These are phyloP conservation scores for Scheffersomyces segobiensis DNA, from an alignment of 1,139 yeast species.

Conservation along the genomic window DNA sequence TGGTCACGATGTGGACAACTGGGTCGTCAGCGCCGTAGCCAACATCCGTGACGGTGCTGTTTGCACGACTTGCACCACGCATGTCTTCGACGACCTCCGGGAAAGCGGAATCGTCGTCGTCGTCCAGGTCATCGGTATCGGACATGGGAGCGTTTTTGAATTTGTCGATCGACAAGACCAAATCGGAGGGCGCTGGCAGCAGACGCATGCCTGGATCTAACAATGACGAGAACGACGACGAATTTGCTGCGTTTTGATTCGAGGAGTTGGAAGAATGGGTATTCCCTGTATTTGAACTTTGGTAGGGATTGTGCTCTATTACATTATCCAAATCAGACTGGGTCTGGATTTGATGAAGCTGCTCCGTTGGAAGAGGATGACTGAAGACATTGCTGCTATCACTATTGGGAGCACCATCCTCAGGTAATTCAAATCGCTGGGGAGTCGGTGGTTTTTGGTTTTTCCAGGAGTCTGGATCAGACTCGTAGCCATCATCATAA, in stretches of 20 bases:
- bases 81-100: not conserved
- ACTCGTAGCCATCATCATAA: slow-evolving; percentile 31
- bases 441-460: slow-evolving; percentile 4
- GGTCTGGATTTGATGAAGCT: not conserved
- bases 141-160: slow-evolving; percentile 15
- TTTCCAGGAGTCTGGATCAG: slow-evolving; percentile 18
- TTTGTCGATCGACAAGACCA: slow-evolving; percentile 41
- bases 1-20: not conserved
- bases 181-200: slow-evolving; percentile 9
- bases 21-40: not conserved
- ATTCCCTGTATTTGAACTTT: not conserved
- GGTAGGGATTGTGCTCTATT: not conserved
- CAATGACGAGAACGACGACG: not conserved
- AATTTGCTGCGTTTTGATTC: not conserved
- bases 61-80: not conserved
- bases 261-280: not conserved
- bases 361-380: not conserved
- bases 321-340: not conserved
- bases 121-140: slow-evolving; percentile 21
- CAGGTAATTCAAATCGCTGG: slow-evolving; percentile 6
- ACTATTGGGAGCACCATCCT: not conserved
- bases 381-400: not conserved
- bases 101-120: slow-evolving; percentile 14
- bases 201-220: not conserved
- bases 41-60: not conserved